phyloP scores from a whole-genome alignment of 2,329 filamentous ascomycete genomes.

The Arachnomyces sp. region DNA sequence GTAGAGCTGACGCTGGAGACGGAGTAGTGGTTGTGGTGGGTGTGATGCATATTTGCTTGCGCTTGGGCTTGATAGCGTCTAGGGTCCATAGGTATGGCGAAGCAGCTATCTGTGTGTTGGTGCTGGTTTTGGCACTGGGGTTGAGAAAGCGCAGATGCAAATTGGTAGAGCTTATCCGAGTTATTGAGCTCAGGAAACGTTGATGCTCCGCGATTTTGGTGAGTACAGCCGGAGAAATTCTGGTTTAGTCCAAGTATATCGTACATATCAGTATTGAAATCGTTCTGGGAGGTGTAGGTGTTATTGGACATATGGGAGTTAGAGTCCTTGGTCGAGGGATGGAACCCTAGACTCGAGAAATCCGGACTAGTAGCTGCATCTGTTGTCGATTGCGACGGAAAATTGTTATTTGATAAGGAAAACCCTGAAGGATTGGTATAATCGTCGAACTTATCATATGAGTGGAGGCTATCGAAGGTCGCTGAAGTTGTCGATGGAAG shows the following conservation, averaged over 20 bases:
- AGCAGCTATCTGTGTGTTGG: conserved; percentile 20
- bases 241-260: conserved; percentile 29
- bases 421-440: too few species aligned
- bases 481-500: conserved; percentile 18
- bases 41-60: conserved; percentile 11
- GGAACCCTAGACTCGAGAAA: conserved; percentile 22
- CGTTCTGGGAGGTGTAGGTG: conserved; percentile 19
- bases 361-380: conserved; percentile 3
- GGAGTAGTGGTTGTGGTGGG: neutral
- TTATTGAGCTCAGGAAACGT: conserved; percentile 5
- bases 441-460: conserved; percentile 2
- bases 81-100: conserved; percentile 19
- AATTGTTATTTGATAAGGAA: conserved; percentile 11
- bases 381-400: conserved; percentile 10
- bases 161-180: conserved; percentile 17
- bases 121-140: conserved; percentile 26
- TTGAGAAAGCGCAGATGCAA: conserved; percentile 16
- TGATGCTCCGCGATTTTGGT: conserved; percentile 3
- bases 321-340: conserved; percentile 23
- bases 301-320: conserved; percentile 17
- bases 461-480: conserved; percentile 13
- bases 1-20: too few species aligned
- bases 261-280: conserved; percentile 28
- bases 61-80: conserved; percentile 12
- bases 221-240: conserved; percentile 15